Percentiles rank a stretch among this genome's conserved stretches.
phyloP scores from a whole-genome alignment of 345 rosid species.

The Laguncularia racemosa region DNA sequence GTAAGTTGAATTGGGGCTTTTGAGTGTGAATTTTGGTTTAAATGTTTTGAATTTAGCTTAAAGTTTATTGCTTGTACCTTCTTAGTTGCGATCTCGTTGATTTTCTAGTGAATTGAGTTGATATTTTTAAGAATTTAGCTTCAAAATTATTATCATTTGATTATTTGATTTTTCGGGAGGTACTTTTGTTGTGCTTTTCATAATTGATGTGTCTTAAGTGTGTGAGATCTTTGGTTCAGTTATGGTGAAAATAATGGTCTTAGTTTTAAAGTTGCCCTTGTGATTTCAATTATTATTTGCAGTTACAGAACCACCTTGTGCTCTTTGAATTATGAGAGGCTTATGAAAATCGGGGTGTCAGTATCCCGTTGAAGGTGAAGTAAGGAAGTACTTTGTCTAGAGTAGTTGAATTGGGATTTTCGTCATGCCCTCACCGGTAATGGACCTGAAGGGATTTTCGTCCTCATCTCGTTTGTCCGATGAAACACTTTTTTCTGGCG shows the following conservation, averaged over 20 bases:
- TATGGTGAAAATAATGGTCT: neutral
- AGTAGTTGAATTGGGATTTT: neutral
- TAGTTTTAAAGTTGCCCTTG: neutral
- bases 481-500: conserved; percentile 20
- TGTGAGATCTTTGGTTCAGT: conserved; percentile 3
- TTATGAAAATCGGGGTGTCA: conserved; percentile 1
- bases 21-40: no score
- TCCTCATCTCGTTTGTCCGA: conserved; percentile 26
- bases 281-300: neutral
- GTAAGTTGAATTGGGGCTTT: conserved; percentile 1
- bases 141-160: neutral
- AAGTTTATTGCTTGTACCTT: neutral
- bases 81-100: neutral
- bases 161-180: neutral
- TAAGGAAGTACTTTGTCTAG: neutral
- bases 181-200: no score
- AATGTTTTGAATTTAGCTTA: neutral
- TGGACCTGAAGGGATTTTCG: conserved; percentile 26
- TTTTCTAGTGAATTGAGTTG: neutral
- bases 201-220: neutral
- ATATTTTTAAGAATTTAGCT: neutral
- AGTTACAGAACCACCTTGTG: neutral
- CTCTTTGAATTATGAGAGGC: neutral
- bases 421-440: conserved; percentile 29
- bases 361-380: neutral